Percentiles rank a stretch among this genome's conserved stretches.
These are phyloP conservation scores for Heterobasidion occidentale DNA, from an alignment of 1,284 basidiomycete genomes.

Conservation along the genomic window DNA sequence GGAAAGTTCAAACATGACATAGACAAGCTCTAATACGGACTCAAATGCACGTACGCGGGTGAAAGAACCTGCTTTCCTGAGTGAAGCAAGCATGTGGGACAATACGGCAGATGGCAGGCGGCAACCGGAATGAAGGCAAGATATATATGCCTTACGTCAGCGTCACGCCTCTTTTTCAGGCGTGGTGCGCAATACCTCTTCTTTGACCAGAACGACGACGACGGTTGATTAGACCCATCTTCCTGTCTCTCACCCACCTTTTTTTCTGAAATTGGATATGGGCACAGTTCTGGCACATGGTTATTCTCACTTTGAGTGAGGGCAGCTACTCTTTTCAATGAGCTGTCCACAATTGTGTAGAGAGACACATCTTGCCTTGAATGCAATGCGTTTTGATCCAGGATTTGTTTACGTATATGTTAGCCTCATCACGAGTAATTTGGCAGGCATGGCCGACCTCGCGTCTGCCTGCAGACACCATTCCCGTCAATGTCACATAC, in stretches of 20 bases:
- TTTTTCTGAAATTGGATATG: constrained; percentile 21
- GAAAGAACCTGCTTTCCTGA: constrained; percentile 53
- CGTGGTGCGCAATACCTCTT: constrained; percentile 1
- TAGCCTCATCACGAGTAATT: not conserved
- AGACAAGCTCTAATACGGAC: not conserved
- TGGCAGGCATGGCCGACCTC: not conserved
- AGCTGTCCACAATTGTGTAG: constrained; percentile 72
- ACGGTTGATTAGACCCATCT: constrained; percentile 47
- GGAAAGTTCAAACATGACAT: not conserved
- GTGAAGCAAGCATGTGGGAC: constrained; percentile 48
- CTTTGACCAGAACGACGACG: constrained; percentile 61
- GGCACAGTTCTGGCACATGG: constrained; percentile 55
- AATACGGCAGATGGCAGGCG: not conserved
- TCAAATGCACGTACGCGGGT: constrained; percentile 42
- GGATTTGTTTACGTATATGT: not conserved
- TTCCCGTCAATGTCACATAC: not conserved
- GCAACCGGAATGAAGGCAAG: not conserved
- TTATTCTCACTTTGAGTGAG: constrained; percentile 76
- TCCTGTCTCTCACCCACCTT: constrained; percentile 67
- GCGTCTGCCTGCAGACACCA: not conserved
- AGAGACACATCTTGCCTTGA: constrained; percentile 37
- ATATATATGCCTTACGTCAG: not conserved
- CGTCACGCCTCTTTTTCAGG: not conserved
- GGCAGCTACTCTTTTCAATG: constrained; percentile 39
- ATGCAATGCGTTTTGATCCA: not conserved